Conservation (phyloP, 108 stramenopile species). For the Skeletonema grethae region DNA sequence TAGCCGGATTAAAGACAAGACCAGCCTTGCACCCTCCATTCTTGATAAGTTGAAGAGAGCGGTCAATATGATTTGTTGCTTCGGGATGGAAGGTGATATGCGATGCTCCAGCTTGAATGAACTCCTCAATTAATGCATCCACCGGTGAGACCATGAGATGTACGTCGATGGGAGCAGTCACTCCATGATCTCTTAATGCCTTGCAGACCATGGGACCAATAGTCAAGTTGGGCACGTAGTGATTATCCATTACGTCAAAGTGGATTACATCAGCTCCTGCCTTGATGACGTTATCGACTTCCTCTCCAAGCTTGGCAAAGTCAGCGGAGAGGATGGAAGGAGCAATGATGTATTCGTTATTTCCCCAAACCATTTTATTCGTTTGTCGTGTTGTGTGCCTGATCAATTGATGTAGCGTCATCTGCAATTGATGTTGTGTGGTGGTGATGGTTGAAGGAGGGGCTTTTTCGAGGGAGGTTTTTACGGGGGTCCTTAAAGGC, state of each 20-base stretch:
- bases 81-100: slow-evolving; percentile 99
- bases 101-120: slow-evolving; percentile 96
- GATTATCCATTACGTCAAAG: slow-evolving; percentile 99
- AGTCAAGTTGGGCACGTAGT: slow-evolving; percentile 98
- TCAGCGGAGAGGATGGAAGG: slow-evolving; percentile 99
- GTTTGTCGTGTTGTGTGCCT: slow-evolving; percentile 2
- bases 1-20: slow-evolving; percentile 98
- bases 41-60: slow-evolving; percentile 95
- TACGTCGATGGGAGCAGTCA: slow-evolving; percentile 98
- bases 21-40: slow-evolving; percentile 96
- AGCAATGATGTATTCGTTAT: slow-evolving; percentile 96
- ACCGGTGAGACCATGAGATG: slow-evolving; percentile 98
- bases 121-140: slow-evolving; percentile 91
- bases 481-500: no score
- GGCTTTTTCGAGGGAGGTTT: no score
- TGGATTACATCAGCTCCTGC: slow-evolving; percentile 99
- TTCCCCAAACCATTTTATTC: slow-evolving; percentile 77
- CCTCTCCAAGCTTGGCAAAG: slow-evolving; percentile 95
- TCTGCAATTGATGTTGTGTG: not conserved
- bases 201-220: slow-evolving; percentile 99
- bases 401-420: slow-evolving; percentile 5
- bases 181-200: slow-evolving; percentile 97
- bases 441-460: not conserved
- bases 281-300: slow-evolving; percentile 95
- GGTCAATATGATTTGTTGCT: slow-evolving; percentile 94